Percentiles rank a stretch among this genome's conserved stretches.
These are phyloP conservation scores for Plasmodium knowlesi DNA, from an alignment of 169 alveolate species.

Conservation along the genomic window DNA sequence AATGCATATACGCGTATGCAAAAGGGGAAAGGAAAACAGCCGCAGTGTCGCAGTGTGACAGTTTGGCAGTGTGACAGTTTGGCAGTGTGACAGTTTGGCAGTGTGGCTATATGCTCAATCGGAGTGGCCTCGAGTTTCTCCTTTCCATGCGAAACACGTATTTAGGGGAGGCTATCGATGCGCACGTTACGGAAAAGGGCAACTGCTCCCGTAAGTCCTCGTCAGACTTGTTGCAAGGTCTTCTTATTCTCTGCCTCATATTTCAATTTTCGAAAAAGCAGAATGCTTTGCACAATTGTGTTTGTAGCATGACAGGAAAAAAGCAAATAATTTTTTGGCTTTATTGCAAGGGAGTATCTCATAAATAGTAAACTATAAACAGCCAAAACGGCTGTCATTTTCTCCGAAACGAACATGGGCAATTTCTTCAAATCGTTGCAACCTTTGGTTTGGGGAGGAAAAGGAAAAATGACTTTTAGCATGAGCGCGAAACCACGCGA, in stretches of 20 bases:
- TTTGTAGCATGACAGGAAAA: constrained; percentile 91
- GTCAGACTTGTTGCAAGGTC: background rate
- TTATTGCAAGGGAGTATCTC: constrained; percentile 93
- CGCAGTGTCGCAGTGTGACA: background rate
- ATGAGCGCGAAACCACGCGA: background rate
- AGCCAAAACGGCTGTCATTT: constrained; percentile 92
- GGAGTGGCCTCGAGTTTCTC: background rate
- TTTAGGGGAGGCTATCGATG: background rate
- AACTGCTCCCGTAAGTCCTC: background rate
- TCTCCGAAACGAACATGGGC: constrained; percentile 89
- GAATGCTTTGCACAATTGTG: constrained; percentile 84
- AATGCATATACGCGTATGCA: background rate
- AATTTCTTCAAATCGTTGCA: constrained; percentile 87
- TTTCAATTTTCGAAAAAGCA: constrained; percentile 76
- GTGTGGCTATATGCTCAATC: background rate
- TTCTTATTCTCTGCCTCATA: constrained; percentile 9
- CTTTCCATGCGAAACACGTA: background rate
- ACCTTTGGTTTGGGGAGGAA: constrained; percentile 6
- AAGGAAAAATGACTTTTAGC: background rate
- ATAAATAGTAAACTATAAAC: constrained; percentile 91
- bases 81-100: background rate
- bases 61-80: background rate
- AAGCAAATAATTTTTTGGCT: constrained; percentile 89
- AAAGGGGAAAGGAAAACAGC: background rate
- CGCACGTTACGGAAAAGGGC: background rate